phyloP scores from a whole-genome alignment of 208 protist species.

The Acanthamoeba royreba region DNA sequence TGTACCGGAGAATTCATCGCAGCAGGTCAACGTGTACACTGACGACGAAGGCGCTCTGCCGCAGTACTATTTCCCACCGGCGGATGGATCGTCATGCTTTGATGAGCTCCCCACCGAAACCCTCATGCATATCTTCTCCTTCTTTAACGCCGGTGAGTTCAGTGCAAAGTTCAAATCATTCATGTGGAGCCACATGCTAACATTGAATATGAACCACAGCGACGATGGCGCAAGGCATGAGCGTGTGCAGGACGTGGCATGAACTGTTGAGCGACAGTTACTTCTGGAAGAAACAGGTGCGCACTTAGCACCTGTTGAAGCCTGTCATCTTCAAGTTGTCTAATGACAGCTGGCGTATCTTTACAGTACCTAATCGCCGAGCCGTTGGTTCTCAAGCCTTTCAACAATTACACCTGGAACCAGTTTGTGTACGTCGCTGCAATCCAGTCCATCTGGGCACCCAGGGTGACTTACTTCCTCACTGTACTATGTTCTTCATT shows the following conservation, averaged over 20 bases:
- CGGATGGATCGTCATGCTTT: background rate
- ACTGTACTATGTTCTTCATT: background rate
- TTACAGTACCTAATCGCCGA: background rate
- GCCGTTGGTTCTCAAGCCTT: background rate
- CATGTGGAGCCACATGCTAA: background rate
- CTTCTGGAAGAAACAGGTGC: conserved; percentile 35
- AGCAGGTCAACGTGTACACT: background rate
- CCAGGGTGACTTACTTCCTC: too few relatives aligned
- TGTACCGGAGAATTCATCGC: too few relatives aligned
- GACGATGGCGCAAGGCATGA: background rate
- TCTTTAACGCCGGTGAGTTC: background rate
- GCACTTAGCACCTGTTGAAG: background rate
- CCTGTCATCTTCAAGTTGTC: background rate
- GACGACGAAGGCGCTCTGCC: background rate
- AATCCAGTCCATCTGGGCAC: too few relatives aligned
- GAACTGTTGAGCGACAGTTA: conserved; percentile 8
- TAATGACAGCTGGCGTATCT: background rate
- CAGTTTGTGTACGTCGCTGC: background rate
- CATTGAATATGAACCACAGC: background rate
- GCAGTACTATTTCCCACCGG: background rate
- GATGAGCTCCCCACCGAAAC: conserved; percentile 33
- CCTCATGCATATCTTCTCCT: conserved; percentile 42
- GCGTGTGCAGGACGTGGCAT: background rate
- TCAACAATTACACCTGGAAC: background rate
- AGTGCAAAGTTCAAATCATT: too few relatives aligned